Conservation (phyloP, 2,329 filamentous ascomycete species). For the Botrytis fabae region DNA sequence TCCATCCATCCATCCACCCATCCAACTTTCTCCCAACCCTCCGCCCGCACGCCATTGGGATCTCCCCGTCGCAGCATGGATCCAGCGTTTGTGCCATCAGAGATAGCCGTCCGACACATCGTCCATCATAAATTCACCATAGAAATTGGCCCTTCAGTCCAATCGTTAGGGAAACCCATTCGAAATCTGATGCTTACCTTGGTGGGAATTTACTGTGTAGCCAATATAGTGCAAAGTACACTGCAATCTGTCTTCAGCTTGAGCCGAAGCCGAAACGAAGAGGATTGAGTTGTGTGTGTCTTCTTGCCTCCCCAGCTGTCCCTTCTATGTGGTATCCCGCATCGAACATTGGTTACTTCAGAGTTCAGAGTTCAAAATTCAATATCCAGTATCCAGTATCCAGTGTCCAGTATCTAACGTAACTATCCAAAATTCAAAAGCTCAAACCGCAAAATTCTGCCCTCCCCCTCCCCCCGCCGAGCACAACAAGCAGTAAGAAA, state of each 20-base stretch:
- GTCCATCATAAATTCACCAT: slow-evolving; percentile 52
- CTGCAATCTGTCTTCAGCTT: slow-evolving; percentile 39
- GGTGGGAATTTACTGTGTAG: slow-evolving; percentile 44
- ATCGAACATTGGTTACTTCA: background rate
- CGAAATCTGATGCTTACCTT: slow-evolving; percentile 51
- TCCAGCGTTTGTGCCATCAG: slow-evolving; percentile 44
- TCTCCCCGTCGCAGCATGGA: slow-evolving; percentile 34
- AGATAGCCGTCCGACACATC: slow-evolving; percentile 48
- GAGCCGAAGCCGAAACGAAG: background rate
- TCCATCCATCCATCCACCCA: background rate
- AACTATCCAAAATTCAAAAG: too few species aligned
- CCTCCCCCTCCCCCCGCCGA: too few species aligned
- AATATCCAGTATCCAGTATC: too few species aligned
- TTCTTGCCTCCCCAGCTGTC: background rate
- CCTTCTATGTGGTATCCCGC: background rate
- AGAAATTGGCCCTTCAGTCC: slow-evolving; percentile 51
- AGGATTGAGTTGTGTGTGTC: background rate
- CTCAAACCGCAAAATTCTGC: too few species aligned
- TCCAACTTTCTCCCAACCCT: background rate
- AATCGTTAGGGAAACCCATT: slow-evolving; percentile 51
- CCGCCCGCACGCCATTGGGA: too few species aligned
- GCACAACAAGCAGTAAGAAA: background rate
- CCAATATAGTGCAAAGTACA: slow-evolving; percentile 44
- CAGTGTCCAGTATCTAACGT: too few species aligned
- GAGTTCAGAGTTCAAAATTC: background rate